These are phyloP conservation scores for Begonia fuchsioides DNA, from an alignment of 306 rosid genomes.

Conservation along the genomic window DNA sequence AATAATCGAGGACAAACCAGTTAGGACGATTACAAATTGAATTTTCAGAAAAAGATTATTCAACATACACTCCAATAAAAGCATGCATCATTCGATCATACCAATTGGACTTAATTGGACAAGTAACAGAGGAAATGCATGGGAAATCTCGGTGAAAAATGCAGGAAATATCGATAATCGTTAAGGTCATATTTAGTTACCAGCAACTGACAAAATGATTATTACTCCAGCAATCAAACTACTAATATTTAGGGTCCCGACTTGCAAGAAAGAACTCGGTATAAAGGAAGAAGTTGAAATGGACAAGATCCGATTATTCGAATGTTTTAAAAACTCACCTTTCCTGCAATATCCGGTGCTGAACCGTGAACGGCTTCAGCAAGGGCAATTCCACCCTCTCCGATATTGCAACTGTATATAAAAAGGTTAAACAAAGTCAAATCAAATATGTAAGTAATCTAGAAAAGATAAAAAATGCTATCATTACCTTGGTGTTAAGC, in stretches of 20 bases:
- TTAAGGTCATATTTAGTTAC: too few relatives aligned
- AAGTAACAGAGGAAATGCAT: too few relatives aligned
- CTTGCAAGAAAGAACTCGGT: background rate
- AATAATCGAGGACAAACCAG: too few relatives aligned
- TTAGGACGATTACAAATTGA: too few relatives aligned
- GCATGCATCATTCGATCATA: too few relatives aligned
- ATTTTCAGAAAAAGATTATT: too few relatives aligned
- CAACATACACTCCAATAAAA: too few relatives aligned
- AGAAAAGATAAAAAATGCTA: background rate
- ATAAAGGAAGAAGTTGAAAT: background rate
- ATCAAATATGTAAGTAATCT: background rate
- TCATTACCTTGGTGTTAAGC: constrained; percentile 86
- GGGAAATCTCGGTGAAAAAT: too few relatives aligned
- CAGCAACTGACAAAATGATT: background rate
- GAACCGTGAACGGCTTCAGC: constrained; percentile 99
- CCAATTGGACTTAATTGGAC: too few relatives aligned
- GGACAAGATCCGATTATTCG: background rate
- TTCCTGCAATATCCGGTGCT: constrained; percentile 99
- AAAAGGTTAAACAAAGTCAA: constrained; percentile 13
- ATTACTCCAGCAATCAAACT: constrained; percentile 4
- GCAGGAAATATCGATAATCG: too few relatives aligned
- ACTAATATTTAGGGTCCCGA: background rate
- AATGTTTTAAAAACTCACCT: constrained; percentile 34
- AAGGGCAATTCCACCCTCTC: constrained; percentile 97
- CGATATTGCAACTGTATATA: constrained; percentile 71